Evolutionary conservation across 345 rosid genomes (phyloP), one percentile per base, ranked within the genome.

Genomic region (Boechera retrofracta): DNA sequence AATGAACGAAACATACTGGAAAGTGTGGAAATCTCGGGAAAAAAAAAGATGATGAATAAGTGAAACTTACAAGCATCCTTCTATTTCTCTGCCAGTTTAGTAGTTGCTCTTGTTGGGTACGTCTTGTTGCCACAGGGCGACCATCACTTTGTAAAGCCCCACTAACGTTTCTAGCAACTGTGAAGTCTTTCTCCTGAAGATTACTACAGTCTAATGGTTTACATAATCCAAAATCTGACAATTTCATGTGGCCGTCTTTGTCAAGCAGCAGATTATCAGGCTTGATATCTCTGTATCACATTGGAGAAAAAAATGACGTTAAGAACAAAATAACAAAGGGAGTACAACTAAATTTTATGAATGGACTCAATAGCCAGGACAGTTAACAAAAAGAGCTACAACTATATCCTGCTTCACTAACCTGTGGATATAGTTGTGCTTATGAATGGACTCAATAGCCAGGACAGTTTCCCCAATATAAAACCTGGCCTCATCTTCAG

Each of bases 351-450:
- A 21, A 10, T 11, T 13, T 51, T 49, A 65, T 49, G 36, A 38
- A 38, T 38, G 41, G 41, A 38, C 41, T 0, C 4, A 38, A 38
- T 3, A 38, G 41, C 11, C 41, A 38, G 10, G 41, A 38, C 41
- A 38, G 2, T 38, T 11, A 68, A 73, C 32, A 12, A 24, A 4
- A 21, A 15, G 48, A 48, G 57, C 56, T 36, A 67, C 32, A 73
- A 58, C 7, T 32, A 26, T 48, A 26, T 32, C 8, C 49, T 64
- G 69, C 63, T 77, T 38, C 54, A 78, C 80, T 72, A 48, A 91
- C 99, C 99, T 92, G 84, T 95, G 99, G 74, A 95, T 95, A 75
- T 95, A 95, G 71, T 91, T 95, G 82, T 92, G 98, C 78, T 86
- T 95, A 76, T 95, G 98, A 73, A 95, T 95, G 64, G 99, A 95